Conservation (phyloP, 176 grass and related monocot genomes). For the Eragrostis curvula region DNA sequence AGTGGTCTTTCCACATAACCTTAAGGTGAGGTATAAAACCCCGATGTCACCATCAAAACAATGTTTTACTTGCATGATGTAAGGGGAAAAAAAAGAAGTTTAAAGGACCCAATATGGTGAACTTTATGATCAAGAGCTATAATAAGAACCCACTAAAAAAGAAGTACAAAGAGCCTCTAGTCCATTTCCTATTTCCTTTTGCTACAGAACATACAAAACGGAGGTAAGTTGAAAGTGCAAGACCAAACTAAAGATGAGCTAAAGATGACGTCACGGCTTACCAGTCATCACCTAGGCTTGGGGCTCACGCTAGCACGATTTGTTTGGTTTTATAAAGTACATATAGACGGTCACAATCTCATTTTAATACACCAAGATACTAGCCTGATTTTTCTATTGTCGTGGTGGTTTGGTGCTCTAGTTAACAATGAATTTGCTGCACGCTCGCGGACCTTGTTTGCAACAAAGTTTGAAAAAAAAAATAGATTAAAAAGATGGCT, state of each 20-base stretch:
- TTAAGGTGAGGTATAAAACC: neutral
- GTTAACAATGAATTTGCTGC: neutral
- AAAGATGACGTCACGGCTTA: conserved; percentile 4
- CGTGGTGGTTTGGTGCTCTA: neutral
- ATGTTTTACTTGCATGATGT: neutral
- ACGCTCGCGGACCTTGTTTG: neutral
- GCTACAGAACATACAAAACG: neutral
- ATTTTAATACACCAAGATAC: neutral
- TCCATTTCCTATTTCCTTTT: neutral
- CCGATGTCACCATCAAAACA: neutral
- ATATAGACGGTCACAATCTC: neutral
- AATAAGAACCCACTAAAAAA: neutral
- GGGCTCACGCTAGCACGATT: conserved; percentile 23
- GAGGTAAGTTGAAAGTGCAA: neutral
- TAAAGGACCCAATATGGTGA: neutral
- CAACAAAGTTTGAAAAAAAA: too few species aligned
- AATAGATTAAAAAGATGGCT: neutral
- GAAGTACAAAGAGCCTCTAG: neutral
- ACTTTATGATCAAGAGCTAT: neutral
- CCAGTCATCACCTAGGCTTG: conserved; percentile 17
- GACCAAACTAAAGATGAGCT: conserved; percentile 1
- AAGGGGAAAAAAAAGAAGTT: neutral
- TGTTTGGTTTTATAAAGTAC: neutral
- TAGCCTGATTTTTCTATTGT: neutral
- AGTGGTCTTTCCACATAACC: neutral